Evolutionary conservation across 257 asterid species (phyloP).

Genomic region (Solanum virginianum): DNA sequence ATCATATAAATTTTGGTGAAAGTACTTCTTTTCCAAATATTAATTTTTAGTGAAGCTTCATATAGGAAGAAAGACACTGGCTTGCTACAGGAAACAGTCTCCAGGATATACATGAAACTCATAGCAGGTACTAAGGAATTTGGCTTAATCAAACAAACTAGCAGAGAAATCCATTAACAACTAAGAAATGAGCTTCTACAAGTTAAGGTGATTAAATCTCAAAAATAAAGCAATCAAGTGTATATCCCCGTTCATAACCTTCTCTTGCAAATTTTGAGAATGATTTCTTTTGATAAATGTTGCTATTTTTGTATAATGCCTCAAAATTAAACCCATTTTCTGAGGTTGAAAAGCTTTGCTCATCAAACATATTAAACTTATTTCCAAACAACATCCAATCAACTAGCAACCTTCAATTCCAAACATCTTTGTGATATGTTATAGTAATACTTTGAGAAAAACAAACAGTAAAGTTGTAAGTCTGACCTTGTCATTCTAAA

Average conservation of each 20-base stretch:
- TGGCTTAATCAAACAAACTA: neutral
- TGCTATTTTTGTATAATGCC: neutral
- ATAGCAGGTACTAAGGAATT: neutral
- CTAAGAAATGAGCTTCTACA: neutral
- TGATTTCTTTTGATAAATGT: neutral
- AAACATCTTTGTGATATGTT: neutral
- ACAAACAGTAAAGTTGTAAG: neutral
- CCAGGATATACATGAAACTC: neutral
- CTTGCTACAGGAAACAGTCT: neutral
- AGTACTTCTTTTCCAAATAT: neutral
- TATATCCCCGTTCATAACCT: neutral
- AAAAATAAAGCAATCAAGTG: neutral
- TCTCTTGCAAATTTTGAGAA: neutral
- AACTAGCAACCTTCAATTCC: neutral
- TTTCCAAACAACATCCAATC: neutral
- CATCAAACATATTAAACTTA: neutral
- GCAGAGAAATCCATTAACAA: neutral
- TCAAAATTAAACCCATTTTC: neutral
- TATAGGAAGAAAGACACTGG: neutral
- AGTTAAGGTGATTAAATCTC: neutral
- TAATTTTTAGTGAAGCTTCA: neutral
- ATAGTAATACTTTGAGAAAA: neutral
- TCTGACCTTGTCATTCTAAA: neutral
- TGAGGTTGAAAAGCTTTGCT: neutral
- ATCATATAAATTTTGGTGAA: neutral